phyloP scores from a whole-genome alignment of 2,329 filamentous ascomycete genomes.

The Pezicula rhizophila region DNA sequence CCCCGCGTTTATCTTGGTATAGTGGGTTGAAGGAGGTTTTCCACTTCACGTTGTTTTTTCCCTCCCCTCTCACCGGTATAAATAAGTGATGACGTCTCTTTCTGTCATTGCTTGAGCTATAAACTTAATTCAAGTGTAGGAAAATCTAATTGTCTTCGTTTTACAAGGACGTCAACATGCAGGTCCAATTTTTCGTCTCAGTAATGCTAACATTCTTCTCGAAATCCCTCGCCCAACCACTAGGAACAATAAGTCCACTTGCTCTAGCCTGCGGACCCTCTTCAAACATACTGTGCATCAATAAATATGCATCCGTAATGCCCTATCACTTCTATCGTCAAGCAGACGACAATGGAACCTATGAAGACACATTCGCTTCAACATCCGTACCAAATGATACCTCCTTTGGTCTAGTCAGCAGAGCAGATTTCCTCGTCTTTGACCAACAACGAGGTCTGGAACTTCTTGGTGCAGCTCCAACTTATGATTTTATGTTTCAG shows the following conservation, averaged over 20 bases:
- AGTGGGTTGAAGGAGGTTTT: no score
- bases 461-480: constrained; percentile 30
- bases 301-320: constrained; percentile 27
- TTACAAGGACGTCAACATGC: not conserved
- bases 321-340: constrained; percentile 32
- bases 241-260: constrained; percentile 23
- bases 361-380: constrained; percentile 24
- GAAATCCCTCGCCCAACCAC: constrained; percentile 14
- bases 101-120: no score
- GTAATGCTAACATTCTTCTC: not conserved
- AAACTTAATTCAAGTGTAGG: no score
- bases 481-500: constrained; percentile 31
- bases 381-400: constrained; percentile 28
- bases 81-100: no score
- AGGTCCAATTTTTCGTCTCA: not conserved
- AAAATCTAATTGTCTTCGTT: not conserved
- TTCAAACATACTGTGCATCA: constrained; percentile 30
- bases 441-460: constrained; percentile 29
- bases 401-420: constrained; percentile 24
- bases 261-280: constrained; percentile 22
- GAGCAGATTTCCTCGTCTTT: constrained; percentile 33
- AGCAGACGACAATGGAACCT: constrained; percentile 12
- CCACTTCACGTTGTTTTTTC: no score
- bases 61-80: no score
- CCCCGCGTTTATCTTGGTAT: no score